These are phyloP conservation scores for Linnemannia exigua DNA, from an alignment of 192 early-diverging fungal genomes.

Conservation along the genomic window DNA sequence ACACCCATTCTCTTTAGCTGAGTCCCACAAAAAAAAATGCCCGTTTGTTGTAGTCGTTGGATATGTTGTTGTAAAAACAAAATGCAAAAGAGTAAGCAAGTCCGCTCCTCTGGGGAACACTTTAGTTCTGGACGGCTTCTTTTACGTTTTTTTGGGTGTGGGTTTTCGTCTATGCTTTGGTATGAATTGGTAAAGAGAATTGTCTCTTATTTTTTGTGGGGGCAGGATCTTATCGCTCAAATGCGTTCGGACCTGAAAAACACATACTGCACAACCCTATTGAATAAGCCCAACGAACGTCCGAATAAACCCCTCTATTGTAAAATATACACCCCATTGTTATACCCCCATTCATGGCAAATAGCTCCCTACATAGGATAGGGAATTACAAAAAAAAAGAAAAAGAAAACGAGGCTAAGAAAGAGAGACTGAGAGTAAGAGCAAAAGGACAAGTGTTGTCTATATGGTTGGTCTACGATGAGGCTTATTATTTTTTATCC, in stretches of 20 bases:
- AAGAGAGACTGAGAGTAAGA: background rate
- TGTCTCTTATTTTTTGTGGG: background rate
- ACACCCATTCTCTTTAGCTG: background rate
- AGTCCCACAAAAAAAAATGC: background rate
- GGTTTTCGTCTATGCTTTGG: background rate
- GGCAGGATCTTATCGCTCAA: constrained; percentile 4
- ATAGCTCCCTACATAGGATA: too few species aligned
- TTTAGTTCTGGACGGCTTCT: background rate
- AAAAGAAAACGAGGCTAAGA: background rate
- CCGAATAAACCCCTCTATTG: constrained; percentile 6
- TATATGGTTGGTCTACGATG: background rate
- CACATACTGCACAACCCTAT: background rate
- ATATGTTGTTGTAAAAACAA: background rate
- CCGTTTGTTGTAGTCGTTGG: background rate
- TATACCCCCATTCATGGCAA: background rate
- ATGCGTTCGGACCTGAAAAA: constrained; percentile 8
- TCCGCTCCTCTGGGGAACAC: background rate
- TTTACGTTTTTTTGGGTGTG: constrained; percentile 5
- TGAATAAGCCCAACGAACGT: constrained; percentile 7
- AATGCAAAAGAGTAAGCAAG: background rate
- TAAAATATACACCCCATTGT: background rate
- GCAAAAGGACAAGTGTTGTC: background rate
- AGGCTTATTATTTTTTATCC: background rate
- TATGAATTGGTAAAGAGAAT: background rate
- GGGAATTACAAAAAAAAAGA: too few species aligned